Conservation (phyloP, 345 rosid species). For the Euphorbia pulcherrima region DNA sequence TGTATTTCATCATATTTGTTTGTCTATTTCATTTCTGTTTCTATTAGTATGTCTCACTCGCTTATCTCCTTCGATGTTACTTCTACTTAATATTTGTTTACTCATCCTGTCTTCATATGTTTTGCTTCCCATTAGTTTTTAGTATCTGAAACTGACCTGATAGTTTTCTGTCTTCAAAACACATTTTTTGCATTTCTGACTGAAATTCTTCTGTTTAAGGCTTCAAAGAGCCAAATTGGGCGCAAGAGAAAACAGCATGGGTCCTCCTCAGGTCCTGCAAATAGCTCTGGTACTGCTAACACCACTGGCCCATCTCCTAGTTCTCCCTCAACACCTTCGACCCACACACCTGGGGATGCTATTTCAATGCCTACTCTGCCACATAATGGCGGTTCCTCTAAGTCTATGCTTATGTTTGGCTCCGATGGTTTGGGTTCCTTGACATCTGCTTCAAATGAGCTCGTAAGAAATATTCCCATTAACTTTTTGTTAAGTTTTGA, state of each 20-base stretch:
- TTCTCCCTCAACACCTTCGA: slow-evolving; percentile 53
- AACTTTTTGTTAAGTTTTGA: neutral
- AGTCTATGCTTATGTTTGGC: slow-evolving; percentile 46
- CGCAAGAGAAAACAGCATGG: slow-evolving; percentile 51
- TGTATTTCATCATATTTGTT: too few relatives aligned
- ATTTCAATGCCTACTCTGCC: slow-evolving; percentile 43
- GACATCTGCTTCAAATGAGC: slow-evolving; percentile 45
- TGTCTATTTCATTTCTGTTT: neutral
- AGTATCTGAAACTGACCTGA: neutral
- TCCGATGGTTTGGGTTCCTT: slow-evolving; percentile 51
- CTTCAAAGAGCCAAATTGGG: slow-evolving; percentile 41
- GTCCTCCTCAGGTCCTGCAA: slow-evolving; percentile 54
- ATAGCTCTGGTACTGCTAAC: slow-evolving; percentile 52
- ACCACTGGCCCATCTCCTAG: slow-evolving; percentile 51
- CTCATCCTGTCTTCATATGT: neutral
- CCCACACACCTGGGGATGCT: slow-evolving; percentile 51
- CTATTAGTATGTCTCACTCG: neutral
- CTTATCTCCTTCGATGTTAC: neutral
- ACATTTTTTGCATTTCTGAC: slow-evolving; percentile 8
- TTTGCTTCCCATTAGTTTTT: neutral
- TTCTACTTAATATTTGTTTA: neutral
- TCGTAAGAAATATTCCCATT: slow-evolving; percentile 29
- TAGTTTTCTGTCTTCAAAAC: neutral
- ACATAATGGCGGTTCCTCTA: slow-evolving; percentile 46
- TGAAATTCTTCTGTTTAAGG: slow-evolving; percentile 30